A percentile compares a stretch with the other conserved stretches of the same genome.
Evolutionary conservation across 441 rosid genomes (phyloP).

Genomic region (Mallotus repandus): DNA sequence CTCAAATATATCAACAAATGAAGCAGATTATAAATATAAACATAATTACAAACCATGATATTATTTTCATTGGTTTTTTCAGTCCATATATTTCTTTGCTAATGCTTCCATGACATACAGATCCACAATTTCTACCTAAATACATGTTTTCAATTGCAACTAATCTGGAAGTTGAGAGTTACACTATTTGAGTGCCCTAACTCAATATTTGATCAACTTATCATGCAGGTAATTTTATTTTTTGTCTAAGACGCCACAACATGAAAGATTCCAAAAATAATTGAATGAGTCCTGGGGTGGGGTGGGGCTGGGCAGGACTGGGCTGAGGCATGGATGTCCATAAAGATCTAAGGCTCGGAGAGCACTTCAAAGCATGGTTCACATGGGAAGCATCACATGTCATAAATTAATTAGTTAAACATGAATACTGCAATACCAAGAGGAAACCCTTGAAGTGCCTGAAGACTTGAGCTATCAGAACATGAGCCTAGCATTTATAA

Average conservation of each 20-base stretch:
- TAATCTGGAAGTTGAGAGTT: too few relatives aligned
- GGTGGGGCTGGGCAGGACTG: too few relatives aligned
- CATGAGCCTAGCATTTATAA: background rate
- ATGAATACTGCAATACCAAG: background rate
- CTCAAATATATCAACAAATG: too few relatives aligned
- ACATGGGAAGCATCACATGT: background rate
- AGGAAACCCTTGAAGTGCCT: background rate
- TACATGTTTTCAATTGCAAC: too few relatives aligned
- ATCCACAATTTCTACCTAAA: too few relatives aligned
- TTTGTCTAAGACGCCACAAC: background rate
- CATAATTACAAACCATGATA: too few relatives aligned
- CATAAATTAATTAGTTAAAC: background rate
- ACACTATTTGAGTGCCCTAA: too few relatives aligned
- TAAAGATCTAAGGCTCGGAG: background rate
- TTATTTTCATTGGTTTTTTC: too few relatives aligned
- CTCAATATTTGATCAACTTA: background rate
- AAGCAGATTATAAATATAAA: too few relatives aligned
- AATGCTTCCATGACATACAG: too few relatives aligned
- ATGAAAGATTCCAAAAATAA: background rate
- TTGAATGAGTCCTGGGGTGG: background rate
- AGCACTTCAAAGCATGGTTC: background rate
- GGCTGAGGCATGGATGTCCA: background rate
- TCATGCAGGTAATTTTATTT: background rate
- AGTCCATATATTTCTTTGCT: too few relatives aligned
- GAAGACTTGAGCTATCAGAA: background rate